Conservation (phyloP, 2,329 filamentous ascomycete species). For the Nigrospora osmanthi region DNA sequence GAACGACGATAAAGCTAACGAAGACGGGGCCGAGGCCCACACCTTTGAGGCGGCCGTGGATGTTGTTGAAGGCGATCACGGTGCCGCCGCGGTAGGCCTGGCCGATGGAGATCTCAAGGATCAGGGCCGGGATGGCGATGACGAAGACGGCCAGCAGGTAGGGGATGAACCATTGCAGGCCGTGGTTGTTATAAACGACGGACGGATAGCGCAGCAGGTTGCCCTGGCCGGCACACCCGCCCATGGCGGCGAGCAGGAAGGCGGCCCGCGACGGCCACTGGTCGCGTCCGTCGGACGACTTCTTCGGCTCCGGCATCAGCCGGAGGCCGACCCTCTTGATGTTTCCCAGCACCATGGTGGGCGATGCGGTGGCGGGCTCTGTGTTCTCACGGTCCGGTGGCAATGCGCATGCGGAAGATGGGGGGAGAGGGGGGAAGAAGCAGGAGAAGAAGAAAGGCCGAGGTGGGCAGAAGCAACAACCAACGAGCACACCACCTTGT, state of each 20-base stretch:
- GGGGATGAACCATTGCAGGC: constrained; percentile 52
- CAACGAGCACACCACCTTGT: too few relatives aligned
- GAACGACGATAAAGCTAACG: constrained; percentile 45
- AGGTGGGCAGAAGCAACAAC: too few relatives aligned
- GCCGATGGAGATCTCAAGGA: constrained; percentile 61
- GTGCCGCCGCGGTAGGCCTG: constrained; percentile 51
- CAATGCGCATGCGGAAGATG: too few relatives aligned
- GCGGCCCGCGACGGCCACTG: constrained; percentile 47
- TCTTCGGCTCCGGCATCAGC: constrained; percentile 26
- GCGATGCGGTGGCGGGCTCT: too few relatives aligned
- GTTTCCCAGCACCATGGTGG: neutral
- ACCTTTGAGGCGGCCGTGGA: constrained; percentile 44
- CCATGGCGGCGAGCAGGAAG: constrained; percentile 51
- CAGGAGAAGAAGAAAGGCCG: too few relatives aligned
- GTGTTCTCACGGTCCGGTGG: too few relatives aligned
- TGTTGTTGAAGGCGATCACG: constrained; percentile 45
- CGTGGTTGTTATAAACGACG: constrained; percentile 51
- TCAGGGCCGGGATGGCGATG: constrained; percentile 46
- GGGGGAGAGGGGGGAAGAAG: too few relatives aligned
- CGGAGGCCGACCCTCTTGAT: constrained; percentile 18
- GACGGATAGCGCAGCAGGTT: constrained; percentile 51
- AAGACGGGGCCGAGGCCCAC: constrained; percentile 43
- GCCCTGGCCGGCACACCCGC: constrained; percentile 49
- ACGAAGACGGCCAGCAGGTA: constrained; percentile 47
- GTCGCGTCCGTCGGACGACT: constrained; percentile 33